phyloP scores from a whole-genome alignment of 2,329 filamentous ascomycete genomes.

The Neodidymelliopsis sp. region DNA sequence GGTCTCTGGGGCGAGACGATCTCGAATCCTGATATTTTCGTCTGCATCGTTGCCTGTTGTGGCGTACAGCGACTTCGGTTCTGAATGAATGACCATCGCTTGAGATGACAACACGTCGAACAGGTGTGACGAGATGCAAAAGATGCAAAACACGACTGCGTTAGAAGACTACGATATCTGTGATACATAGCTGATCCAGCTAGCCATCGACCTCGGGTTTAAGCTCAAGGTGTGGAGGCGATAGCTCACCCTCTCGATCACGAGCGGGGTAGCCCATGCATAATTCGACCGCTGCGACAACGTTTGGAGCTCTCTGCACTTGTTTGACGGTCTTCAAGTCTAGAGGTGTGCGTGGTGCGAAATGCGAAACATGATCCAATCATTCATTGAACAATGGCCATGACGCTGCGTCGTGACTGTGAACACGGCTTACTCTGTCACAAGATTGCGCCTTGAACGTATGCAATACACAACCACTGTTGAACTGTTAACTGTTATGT shows the following conservation, averaged over 20 bases:
- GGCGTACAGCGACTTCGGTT: conserved; percentile 26
- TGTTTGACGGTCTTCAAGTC: neutral
- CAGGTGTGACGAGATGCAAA: neutral
- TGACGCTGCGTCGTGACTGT: neutral
- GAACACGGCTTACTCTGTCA: neutral
- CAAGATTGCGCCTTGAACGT: neutral
- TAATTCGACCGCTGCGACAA: neutral
- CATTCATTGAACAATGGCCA: neutral
- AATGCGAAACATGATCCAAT: neutral
- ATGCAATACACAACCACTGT: neutral
- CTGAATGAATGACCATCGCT: conserved; percentile 30
- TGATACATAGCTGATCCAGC: conserved; percentile 2
- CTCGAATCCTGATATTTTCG: conserved; percentile 35
- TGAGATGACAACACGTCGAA: too few relatives aligned
- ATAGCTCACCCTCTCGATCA: neutral
- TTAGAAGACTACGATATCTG: neutral
- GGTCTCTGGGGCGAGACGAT: conserved; percentile 43
- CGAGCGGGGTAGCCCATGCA: conserved; percentile 12
- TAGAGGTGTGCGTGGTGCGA: neutral
- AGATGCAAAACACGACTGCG: too few relatives aligned
- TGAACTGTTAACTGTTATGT: too few relatives aligned
- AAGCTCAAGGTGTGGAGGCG: conserved; percentile 11
- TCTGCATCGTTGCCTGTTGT: conserved; percentile 32
- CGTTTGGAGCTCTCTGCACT: neutral
- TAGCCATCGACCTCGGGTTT: conserved; percentile 15